These are phyloP conservation scores for Botrytis fragariae DNA, from an alignment of 2,329 filamentous ascomycete species.

Conservation along the genomic window DNA sequence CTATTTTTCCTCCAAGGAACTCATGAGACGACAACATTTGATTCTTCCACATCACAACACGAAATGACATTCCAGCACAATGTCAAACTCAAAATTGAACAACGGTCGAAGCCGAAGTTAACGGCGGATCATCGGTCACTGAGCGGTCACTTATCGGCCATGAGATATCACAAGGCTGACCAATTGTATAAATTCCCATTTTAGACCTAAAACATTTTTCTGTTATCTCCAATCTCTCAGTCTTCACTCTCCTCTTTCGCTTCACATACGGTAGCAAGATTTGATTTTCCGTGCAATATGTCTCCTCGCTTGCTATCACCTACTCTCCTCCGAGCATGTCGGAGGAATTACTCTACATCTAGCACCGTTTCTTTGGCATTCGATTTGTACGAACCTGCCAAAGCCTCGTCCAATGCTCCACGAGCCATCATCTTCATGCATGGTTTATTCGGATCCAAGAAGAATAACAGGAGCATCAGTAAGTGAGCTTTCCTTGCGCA, in stretches of 20 bases:
- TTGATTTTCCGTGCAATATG: conserved; percentile 20
- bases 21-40: not conserved
- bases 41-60: not conserved
- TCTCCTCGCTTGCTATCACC: conserved; percentile 22
- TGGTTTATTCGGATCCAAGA: conserved; percentile 91
- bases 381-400: conserved; percentile 64
- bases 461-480: conserved; percentile 92
- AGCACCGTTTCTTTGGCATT: conserved; percentile 50
- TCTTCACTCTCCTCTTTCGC: not conserved
- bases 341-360: conserved; percentile 24
- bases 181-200: not conserved
- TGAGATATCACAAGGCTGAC: conserved; percentile 16
- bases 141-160: conserved; percentile 1
- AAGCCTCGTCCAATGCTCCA: conserved; percentile 44
- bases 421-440: conserved; percentile 83
- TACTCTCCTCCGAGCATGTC: conserved; percentile 7
- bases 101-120: not conserved
- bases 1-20: not conserved
- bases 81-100: not conserved
- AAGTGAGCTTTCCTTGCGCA: conserved; percentile 57
- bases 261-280: not conserved
- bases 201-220: conserved; percentile 11
- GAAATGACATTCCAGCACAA: not conserved
- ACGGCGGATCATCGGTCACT: not conserved
- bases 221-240: not conserved